Percentiles rank a stretch among this genome's conserved stretches.
Evolutionary conservation across 805 yeast genomes (phyloP).

Genomic region (Candida tallmaniae): DNA sequence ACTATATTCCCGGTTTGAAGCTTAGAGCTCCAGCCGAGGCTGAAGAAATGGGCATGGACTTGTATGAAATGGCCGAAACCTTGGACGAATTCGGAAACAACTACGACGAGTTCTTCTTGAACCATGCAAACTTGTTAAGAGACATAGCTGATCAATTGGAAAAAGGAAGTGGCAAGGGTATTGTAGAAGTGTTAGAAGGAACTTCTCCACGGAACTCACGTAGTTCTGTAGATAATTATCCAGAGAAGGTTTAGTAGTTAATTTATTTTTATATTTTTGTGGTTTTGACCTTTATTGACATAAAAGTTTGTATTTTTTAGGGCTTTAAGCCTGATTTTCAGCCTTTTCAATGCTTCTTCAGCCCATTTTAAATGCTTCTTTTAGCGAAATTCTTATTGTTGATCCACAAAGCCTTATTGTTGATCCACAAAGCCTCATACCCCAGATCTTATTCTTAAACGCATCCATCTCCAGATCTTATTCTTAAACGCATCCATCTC

Average conservation of each 20-base stretch:
- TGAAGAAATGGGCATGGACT: constrained; percentile 50
- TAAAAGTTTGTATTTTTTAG: no score
- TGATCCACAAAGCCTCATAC: no score
- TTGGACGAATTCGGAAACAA: constrained; percentile 35
- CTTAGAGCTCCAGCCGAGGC: constrained; percentile 42
- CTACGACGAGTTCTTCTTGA: constrained; percentile 21
- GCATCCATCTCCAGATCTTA: no score
- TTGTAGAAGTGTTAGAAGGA: constrained; percentile 17
- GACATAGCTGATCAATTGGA: constrained; percentile 15
- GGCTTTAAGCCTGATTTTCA: no score
- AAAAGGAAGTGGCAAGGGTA: constrained; percentile 5
- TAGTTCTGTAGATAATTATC: constrained; percentile 9
- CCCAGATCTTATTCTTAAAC: no score
- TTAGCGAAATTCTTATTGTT: no score
- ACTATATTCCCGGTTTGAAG: constrained; percentile 47
- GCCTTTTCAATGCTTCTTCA: no score
- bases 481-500: no score
- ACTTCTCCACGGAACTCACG: constrained; percentile 10
- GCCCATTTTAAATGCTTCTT: no score
- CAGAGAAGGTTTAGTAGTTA: constrained; percentile 8
- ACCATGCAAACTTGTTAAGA: constrained; percentile 17
- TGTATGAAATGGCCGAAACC: constrained; percentile 47
- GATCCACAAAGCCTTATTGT: no score
- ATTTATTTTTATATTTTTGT: no score
- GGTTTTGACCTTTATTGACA: no score